A percentile compares a stretch with the other conserved stretches of the same genome.
These are phyloP conservation scores for Tulasnella sp. DNA, from an alignment of 768 basidiomycete genomes.

Conservation along the genomic window DNA sequence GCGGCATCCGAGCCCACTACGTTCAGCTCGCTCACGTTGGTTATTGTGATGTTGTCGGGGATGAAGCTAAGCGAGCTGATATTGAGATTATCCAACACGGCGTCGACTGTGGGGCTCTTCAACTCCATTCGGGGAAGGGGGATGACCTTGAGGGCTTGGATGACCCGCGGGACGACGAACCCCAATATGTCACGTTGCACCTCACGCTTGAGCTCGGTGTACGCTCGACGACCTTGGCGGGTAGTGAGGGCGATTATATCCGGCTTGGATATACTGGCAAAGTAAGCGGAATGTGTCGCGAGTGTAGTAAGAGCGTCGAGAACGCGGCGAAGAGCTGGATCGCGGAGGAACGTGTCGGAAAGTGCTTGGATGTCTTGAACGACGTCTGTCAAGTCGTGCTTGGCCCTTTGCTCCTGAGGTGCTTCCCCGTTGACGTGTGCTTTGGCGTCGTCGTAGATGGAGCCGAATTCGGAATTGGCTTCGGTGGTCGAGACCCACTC, in stretches of 20 bases:
- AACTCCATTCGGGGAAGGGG: constrained; percentile 19
- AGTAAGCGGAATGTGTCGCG: neutral
- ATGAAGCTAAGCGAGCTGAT: constrained; percentile 15
- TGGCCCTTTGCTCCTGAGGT: constrained; percentile 6
- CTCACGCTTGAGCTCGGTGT: constrained; percentile 5
- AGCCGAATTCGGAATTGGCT: neutral
- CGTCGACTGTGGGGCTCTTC: constrained; percentile 3
- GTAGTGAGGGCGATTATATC: neutral
- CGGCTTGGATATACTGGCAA: constrained; percentile 3
- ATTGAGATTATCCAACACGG: constrained; percentile 13
- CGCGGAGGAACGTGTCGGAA: neutral
- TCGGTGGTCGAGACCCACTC: neutral
- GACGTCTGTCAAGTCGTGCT: neutral
- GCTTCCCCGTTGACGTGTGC: neutral
- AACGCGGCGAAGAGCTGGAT: neutral
- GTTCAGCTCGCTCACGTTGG: constrained; percentile 10
- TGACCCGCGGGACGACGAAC: constrained; percentile 10
- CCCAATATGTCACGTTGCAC: neutral
- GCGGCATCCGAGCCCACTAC: constrained; percentile 12
- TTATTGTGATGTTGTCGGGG: constrained; percentile 8
- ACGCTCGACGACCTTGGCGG: constrained; percentile 1
- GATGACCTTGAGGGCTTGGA: constrained; percentile 8
- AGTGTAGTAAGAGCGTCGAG: neutral
- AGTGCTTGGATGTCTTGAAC: neutral
- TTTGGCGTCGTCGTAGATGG: constrained; percentile 9